Conservation (phyloP, 768 basidiomycete species). For the Lyophyllum shimeji region DNA sequence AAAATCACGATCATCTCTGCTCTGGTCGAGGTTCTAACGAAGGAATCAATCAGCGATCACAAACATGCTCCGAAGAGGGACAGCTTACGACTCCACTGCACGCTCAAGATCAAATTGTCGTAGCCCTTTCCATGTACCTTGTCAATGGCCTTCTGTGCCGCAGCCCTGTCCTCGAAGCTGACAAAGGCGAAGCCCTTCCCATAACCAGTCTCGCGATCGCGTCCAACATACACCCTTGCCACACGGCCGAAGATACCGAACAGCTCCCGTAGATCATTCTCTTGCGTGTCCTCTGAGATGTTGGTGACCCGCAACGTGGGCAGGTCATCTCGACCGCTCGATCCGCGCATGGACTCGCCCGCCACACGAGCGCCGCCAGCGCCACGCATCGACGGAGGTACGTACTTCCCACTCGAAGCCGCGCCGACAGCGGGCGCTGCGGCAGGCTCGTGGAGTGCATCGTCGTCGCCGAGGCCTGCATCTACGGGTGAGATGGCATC, state of each 20-base stretch:
- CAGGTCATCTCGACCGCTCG: conserved; percentile 78
- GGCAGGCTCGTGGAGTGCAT: conserved; percentile 28
- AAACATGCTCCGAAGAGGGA: conserved; percentile 10
- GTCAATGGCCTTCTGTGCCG: conserved; percentile 86
- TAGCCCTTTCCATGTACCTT: conserved; percentile 92
- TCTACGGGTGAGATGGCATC: conserved; percentile 19
- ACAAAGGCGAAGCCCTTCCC: conserved; percentile 99
- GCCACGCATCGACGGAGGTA: conserved; percentile 89
- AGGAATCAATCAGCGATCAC: background rate
- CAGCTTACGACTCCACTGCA: conserved; percentile 65
- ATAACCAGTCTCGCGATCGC: conserved; percentile 90
- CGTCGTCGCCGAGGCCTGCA: conserved; percentile 39
- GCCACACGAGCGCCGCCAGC: conserved; percentile 56
- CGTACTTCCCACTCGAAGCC: conserved; percentile 76
- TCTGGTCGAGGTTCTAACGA: conserved; percentile 35
- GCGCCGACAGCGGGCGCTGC: conserved; percentile 35
- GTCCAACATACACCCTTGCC: conserved; percentile 89
- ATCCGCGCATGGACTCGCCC: conserved; percentile 76
- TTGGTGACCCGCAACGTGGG: conserved; percentile 98
- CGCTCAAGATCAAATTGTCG: conserved; percentile 81
- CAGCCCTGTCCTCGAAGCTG: conserved; percentile 80
- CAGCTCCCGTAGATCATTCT: conserved; percentile 90
- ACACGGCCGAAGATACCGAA: conserved; percentile 87
- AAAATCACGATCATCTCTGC: conserved; percentile 22
- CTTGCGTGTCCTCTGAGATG: conserved; percentile 92